A percentile compares a stretch with the other conserved stretches of the same genome.
Evolutionary conservation across 192 early-diverging fungal genomes (phyloP).

Genomic region (Phycomyces blakesleeanus): DNA sequence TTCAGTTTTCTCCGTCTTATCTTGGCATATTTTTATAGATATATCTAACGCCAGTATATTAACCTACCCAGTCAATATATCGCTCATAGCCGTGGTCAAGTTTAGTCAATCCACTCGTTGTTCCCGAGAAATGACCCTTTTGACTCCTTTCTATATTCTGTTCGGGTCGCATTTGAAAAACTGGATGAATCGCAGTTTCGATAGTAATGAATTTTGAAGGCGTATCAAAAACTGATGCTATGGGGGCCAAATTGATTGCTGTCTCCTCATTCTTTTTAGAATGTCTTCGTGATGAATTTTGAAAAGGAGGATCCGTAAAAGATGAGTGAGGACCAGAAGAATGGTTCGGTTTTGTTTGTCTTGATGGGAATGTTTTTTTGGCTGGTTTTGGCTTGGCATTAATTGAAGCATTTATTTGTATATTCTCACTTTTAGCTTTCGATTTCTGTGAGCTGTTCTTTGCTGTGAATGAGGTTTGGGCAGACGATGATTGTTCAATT

Average conservation of each 20-base stretch:
- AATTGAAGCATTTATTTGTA: too few species aligned
- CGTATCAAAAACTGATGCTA: background rate
- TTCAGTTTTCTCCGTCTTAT: background rate
- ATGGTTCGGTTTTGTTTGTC: too few species aligned
- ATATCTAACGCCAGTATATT: background rate
- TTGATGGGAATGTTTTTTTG: too few species aligned
- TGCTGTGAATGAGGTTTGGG: background rate
- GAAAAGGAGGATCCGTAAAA: background rate
- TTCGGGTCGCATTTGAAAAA: background rate
- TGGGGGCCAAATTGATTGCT: background rate
- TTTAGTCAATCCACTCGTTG: background rate
- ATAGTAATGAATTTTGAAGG: conserved; percentile 13
- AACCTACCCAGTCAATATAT: conserved; percentile 19
- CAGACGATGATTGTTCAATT: background rate
- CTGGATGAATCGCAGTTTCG: conserved; percentile 12
- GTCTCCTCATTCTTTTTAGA: background rate
- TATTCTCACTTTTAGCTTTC: too few species aligned
- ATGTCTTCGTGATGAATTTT: background rate
- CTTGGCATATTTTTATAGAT: background rate
- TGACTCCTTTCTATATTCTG: background rate
- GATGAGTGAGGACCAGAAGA: too few species aligned
- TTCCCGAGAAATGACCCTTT: background rate
- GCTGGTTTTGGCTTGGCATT: too few species aligned
- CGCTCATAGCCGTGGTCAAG: conserved; percentile 21
- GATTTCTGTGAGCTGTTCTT: background rate